Evolutionary conservation across 2,329 filamentous ascomycete genomes (phyloP), one percentile per base, ranked within the genome.

Genomic region (Lachnum nothofagi): DNA sequence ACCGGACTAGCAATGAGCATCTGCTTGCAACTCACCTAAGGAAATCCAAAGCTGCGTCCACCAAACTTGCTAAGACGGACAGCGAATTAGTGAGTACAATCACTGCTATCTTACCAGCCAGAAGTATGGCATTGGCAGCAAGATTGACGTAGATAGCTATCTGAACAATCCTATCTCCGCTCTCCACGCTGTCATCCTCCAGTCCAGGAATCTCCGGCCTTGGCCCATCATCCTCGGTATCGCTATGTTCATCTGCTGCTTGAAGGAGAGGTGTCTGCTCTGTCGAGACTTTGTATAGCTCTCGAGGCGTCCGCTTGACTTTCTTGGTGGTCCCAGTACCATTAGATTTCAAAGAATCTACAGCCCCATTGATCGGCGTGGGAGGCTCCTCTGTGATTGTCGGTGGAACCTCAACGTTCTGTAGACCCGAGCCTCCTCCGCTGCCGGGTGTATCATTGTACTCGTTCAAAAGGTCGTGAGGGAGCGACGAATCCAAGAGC

Each of bases 381-480:
- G 65, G 66, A 1, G 74, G 69, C 63, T 90, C 85, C 63, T 93
- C 88, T n/a, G 75, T 70, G 58, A 93, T 93, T 9, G 87, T 90
- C 25, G 79, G 74, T 1, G 88, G 86, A 5, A 89, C 77, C 57
- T 82, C 78, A 54, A 79, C 75, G 38, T 47, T 20, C 74, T 74
- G 33, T 73, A 77, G 17, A 73, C 73, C 37, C 79, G 73, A 42
- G 23, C 52, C 44, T 35, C n/a, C 29, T 43, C 29, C 39, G 42
- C 53, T 49, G 9, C 54, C 49, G 2, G 56, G 56, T 9, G 58
- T 61, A 51, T 85, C 73, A 55, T 83, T 83, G 67, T 95, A 96
- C 68, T 96, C 91, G 63, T 94, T 91, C 49, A 97, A 82, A 38
- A 97, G 74, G 60, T 91, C 85, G 63, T 95, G 91, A 2, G 91